Base-by-base conservation (phyloP, 208 protist genomes). In the Naegleria gruberi region DNA sequence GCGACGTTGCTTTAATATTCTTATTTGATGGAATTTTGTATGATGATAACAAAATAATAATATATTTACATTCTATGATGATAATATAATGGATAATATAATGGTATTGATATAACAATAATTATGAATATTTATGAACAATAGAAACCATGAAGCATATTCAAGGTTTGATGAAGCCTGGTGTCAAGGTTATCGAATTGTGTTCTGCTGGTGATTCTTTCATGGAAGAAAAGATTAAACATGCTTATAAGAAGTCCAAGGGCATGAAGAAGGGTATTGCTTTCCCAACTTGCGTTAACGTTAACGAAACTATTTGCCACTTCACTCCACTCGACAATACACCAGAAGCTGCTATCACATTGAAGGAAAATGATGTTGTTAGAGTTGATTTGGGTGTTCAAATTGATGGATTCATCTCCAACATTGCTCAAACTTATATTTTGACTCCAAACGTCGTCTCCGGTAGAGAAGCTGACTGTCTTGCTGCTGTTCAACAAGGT, bases 381-480 rank as follows among this genome's bases (percentile, higher is more conserved):
- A 99, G 99, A 94, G 97, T 99, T 94, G 99, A 99, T 93, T 94
- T 99, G 8, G 99, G 98, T 87, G 95, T 97, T 87, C 99, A 99
- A 51, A 94, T 99, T 34, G 98, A 99, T 90, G 99, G 98, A 84
- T 99, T 98, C 95, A 96, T 97, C 90, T 96, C 97, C 23, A 92
- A 98, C 85, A 96, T 97, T 37, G 98, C 98, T 8, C 97, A 99
- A 93, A 99, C 98, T 10, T 93, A 98, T 84, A 94, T 99, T 88
- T 94, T 98, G 51, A 96, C 95, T 19, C 94, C 95, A 90, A 96
- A 94, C 89, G 93, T 94, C 90, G 91, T 93, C 34, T 96, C 97
- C 30, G 97, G 97, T 55, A 97, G 96, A 90, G 93, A 93, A 12
- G 97, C 97, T 30, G 97, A 98, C 87, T 96, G 97, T 12, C 98